Evolutionary conservation across 306 rosid genomes (phyloP).

Genomic region (Cicer cuneatum): DNA sequence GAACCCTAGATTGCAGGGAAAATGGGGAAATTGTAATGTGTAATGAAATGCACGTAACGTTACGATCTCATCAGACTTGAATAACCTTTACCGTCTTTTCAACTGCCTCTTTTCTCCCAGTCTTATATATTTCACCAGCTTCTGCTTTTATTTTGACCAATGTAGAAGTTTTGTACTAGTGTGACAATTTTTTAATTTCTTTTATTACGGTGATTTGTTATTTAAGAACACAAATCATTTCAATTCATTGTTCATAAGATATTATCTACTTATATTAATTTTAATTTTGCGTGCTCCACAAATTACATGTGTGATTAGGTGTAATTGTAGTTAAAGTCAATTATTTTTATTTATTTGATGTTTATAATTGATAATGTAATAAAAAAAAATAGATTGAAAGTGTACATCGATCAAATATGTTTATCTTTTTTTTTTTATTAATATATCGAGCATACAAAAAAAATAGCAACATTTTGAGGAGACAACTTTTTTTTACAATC

Average conservation of each 20-base stretch:
- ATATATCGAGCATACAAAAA: too few relatives aligned
- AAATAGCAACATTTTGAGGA: too few relatives aligned
- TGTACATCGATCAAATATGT: too few relatives aligned
- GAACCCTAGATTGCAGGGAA: conserved; percentile 62
- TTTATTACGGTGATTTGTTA: background rate
- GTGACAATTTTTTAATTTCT: background rate
- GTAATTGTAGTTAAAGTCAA: too few relatives aligned
- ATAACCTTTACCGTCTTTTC: conserved; percentile 47
- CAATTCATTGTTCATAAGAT: background rate
- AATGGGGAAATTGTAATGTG: conserved; percentile 1
- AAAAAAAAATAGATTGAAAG: too few relatives aligned
- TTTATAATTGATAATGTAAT: too few relatives aligned
- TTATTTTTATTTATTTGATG: too few relatives aligned
- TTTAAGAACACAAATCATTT: conserved; percentile 6
- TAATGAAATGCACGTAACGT: conserved; percentile 27
- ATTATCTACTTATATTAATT: background rate
- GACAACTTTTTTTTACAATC: too few relatives aligned
- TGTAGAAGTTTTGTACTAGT: background rate
- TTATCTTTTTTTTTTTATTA: too few relatives aligned
- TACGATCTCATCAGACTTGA: conserved; percentile 30
- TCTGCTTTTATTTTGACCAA: conserved; percentile 36
- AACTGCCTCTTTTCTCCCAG: conserved; percentile 38
- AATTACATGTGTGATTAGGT: too few relatives aligned
- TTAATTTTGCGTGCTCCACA: too few relatives aligned
- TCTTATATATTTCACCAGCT: conserved; percentile 4